Base-by-base conservation (phyloP, 768 basidiomycete species). In the Lactifluus rugatus region DNA sequence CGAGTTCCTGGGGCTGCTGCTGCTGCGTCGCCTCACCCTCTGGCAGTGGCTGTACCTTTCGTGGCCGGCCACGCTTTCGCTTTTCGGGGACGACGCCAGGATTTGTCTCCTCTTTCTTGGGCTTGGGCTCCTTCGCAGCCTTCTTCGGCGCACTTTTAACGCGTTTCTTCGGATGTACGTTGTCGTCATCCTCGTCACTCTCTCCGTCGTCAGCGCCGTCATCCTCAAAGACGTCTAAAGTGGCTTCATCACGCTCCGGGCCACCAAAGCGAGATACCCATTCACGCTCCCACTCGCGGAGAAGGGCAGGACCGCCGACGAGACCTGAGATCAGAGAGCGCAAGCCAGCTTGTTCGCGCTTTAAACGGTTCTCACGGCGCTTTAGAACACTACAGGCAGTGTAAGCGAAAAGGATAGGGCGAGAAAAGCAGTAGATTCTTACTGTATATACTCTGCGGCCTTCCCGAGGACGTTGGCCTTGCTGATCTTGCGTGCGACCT, bases 401-500 rank as follows among this genome's bases (percentile, higher is more conserved):
- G 48, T 55, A 31, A 49, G 42, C 16, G 34, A 26, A 31, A 25
- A 26, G n/a, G 47, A 11, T 39, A 28, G 10, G 31, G 11, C 48
- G n/a, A 45, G 17, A 36, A 39, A 6, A 34, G 11, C 4, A 34
- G 48, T 50, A 37, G 23, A 32, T 19, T 9, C 75, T 60, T 58
- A 85, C 78, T 75, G 72, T 61, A 94, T 94, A 68, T 94, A 94
- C 69, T 94, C 92, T 10, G 89, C 87, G 0, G 90, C 90, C 62
- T 93, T 94, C 36, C 87, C 89, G 10, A 94, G 78, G 5, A 94
- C 88, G 57, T 89, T 91, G 2, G 90, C 90, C 67, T 94, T 94
- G 71, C 85, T 88, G 69, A 89, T 89, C 72, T 93, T 94, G 58
- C 90, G 78, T 8, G 92, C 92, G 10, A 92, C 86, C 69, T 87